phyloP scores from a whole-genome alignment of 2,329 filamentous ascomycete genomes.

The Elsinoe batatas region DNA sequence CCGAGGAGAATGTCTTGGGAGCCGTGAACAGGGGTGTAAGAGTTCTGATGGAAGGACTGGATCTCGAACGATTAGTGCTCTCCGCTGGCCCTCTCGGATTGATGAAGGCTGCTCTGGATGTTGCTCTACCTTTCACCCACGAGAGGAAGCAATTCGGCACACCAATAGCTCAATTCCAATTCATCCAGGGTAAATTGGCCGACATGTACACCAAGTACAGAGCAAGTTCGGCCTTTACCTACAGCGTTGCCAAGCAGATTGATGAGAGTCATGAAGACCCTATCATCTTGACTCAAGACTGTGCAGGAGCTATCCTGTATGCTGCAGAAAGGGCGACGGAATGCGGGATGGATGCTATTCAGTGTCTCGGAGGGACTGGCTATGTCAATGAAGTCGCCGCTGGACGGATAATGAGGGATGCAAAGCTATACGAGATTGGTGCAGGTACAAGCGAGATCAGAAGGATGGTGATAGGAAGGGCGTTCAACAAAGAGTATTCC shows the following conservation, averaged over 20 bases:
- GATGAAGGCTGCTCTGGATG: slow-evolving; percentile 85
- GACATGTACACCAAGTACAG: slow-evolving; percentile 96
- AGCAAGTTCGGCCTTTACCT: slow-evolving; percentile 78
- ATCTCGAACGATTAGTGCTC: slow-evolving; percentile 85
- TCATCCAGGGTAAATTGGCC: slow-evolving; percentile 84
- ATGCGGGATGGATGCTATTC: slow-evolving; percentile 76
- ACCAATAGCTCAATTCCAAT: slow-evolving; percentile 84
- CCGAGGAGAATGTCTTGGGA: slow-evolving; percentile 70
- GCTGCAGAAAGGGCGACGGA: slow-evolving; percentile 86
- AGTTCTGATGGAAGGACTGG: slow-evolving; percentile 92
- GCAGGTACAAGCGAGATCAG: slow-evolving; percentile 92
- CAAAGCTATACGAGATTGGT: slow-evolving; percentile 88
- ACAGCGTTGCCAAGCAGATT: slow-evolving; percentile 66
- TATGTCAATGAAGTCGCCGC: slow-evolving; percentile 73
- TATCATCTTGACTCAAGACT: slow-evolving; percentile 74
- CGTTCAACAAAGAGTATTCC: slow-evolving; percentile 72
- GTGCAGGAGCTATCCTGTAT: slow-evolving; percentile 86
- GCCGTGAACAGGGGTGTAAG: slow-evolving; percentile 70
- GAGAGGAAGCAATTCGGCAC: slow-evolving; percentile 77
- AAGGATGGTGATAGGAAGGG: slow-evolving; percentile 85
- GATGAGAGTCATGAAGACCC: slow-evolving; percentile 48
- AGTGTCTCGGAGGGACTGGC: slow-evolving; percentile 88
- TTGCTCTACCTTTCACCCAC: slow-evolving; percentile 80
- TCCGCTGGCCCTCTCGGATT: slow-evolving; percentile 83
- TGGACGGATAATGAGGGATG: slow-evolving; percentile 68